Percentiles rank a stretch among this genome's conserved stretches.
Evolutionary conservation across 139 green algal genomes (phyloP).

Genomic region (Pleodorina starrii): DNA sequence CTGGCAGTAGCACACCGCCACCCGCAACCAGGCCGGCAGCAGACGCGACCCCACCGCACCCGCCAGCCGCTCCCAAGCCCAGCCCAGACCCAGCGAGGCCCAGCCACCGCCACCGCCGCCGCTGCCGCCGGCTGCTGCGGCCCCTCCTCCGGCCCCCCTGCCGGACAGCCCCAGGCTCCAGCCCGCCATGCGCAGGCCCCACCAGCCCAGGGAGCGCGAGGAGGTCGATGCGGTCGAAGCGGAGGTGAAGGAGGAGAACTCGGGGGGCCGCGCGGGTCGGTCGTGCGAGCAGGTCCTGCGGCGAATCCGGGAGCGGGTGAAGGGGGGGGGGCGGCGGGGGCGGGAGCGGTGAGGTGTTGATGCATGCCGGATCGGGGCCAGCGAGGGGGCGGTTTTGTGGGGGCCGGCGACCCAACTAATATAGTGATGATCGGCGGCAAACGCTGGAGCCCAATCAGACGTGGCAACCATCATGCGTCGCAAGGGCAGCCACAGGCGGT

Average conservation of each 20-base stretch:
- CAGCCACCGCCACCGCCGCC: neutral
- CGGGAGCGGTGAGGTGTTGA: neutral
- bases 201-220: neutral
- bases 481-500: too few species aligned
- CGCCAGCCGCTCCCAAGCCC: neutral
- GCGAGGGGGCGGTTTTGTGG: neutral
- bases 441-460: too few species aligned
- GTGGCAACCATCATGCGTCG: too few species aligned
- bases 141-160: too few species aligned
- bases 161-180: neutral
- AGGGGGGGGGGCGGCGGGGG: neutral
- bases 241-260: neutral
- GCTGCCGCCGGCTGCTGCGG: neutral
- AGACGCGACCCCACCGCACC: neutral
- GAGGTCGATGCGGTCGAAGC: neutral
- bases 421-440: too few species aligned
- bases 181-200: neutral
- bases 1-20: neutral
- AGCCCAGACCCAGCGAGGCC: neutral
- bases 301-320: neutral
- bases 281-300: neutral
- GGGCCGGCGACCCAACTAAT: too few species aligned
- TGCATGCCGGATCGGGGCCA: neutral
- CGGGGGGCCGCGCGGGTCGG: neutral
- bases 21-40: neutral